Conservation (phyloP, 352 stramenopile genomes). For the Globisporangium takayamanum region DNA sequence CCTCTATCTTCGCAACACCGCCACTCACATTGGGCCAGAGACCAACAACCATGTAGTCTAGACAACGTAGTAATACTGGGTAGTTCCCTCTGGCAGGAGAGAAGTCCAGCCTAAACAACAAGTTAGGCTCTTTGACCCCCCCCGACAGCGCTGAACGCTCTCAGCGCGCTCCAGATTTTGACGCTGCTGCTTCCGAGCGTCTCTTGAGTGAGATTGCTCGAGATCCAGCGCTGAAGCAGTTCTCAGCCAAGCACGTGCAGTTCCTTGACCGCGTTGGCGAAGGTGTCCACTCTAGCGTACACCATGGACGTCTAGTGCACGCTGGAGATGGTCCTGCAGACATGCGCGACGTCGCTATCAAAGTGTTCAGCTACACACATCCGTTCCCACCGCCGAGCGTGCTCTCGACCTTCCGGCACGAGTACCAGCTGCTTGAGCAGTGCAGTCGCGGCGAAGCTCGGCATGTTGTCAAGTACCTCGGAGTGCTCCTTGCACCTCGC, state of each 20-base stretch:
- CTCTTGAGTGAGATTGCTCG: slow-evolving; percentile 20
- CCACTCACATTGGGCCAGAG: no score
- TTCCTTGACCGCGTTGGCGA: slow-evolving; percentile 20
- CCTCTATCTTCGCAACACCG: no score
- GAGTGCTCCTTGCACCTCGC: slow-evolving; percentile 22
- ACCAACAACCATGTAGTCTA: no score
- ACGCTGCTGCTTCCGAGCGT: slow-evolving; percentile 2
- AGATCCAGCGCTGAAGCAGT: slow-evolving; percentile 8
- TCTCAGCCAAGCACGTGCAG: slow-evolving; percentile 12
- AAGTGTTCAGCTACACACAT: slow-evolving; percentile 33
- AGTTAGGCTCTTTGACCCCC: no score
- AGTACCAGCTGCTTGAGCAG: slow-evolving; percentile 22
- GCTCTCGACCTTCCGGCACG: slow-evolving; percentile 26
- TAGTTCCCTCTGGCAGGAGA: no score
- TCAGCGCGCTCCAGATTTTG: not conserved
- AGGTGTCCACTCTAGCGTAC: slow-evolving; percentile 29
- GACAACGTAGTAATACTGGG: no score
- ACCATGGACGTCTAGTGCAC: slow-evolving; percentile 10
- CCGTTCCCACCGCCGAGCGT: slow-evolving; percentile 23
- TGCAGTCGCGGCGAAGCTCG: slow-evolving; percentile 10
- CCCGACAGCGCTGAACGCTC: not conserved
- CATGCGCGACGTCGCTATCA: slow-evolving; percentile 19
- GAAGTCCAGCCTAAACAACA: no score
- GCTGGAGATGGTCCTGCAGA: not conserved
- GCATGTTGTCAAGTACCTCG: slow-evolving; percentile 20